Base-by-base conservation (phyloP, 139 green algal species). In the Astrephomene gubernaculifera region DNA sequence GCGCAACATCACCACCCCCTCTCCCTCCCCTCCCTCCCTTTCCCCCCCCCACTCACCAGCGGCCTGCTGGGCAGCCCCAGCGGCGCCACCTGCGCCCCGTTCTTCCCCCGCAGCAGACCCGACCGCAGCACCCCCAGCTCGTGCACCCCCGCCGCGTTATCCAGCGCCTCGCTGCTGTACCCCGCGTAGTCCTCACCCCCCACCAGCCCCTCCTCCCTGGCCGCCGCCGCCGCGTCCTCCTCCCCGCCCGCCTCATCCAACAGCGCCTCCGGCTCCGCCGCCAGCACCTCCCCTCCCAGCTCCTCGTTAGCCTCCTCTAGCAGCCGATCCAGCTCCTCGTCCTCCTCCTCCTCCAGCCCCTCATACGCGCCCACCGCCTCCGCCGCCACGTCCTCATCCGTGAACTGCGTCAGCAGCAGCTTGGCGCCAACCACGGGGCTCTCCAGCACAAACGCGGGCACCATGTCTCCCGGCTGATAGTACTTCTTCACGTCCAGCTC, bases 381-480 rank as follows among this genome's bases (percentile, higher is more conserved):
- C 1, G 83, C 86, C 68, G 87, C 65, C 25, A 89, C 73, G 24
- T 92, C 90, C 54, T 88, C 89, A 53, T 90, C 67, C 21, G 87
- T 86, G 78, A 85, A 89, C 79, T 93, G 90, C 1, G 86, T 93
- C 74, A 93, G 88, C 33, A 31, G 43, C 35, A 89, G 79, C 33
- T 74, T 74, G 44, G 71, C 43, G 35, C 69, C 53, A 2, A 83
- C 60, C 22, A 88, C 54, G 27, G 6, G 54, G 39, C 80, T 82
- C 49, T 90, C 90, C 78, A 92, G 79, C 64, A 92, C 87, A 54
- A 91, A 90, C 49, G 86, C 88, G n/a, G 52, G 41, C 41, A 85
- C 63, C 49, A 33, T 4, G 27, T 86, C 67, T 24, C 80, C 80
- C 12, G 52, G 36, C 67, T 81, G 71, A 54, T 86, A 89, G 78